Base-by-base conservation (phyloP, 179 eudicot species). In the Spinacia oleracea region DNA sequence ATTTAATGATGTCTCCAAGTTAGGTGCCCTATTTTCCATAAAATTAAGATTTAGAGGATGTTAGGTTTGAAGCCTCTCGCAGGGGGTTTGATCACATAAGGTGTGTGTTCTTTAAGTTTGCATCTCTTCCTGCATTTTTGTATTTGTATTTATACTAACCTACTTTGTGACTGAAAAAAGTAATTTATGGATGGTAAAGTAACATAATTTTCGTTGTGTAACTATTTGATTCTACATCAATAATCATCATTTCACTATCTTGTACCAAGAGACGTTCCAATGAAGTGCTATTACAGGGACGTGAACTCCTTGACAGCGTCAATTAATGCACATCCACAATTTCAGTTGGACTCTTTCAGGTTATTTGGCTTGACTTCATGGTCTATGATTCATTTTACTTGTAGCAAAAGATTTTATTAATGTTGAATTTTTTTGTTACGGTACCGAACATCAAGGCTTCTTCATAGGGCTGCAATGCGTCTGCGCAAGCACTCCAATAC, bases 361-460 rank as follows among this genome's bases (percentile, higher is more conserved):
- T 98, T 95, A 83, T 63, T 62, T 72, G 25, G 23, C 12, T 68
- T 73, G 21, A 16, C 35, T 9, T 43, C 2, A 14, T 67, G 75
- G 69, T 21, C 48, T 79, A 20, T 67, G 45, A 46, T 65, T 46
- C 18, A 21, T 59, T 29, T 7, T 78, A 25, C 60, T 53, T 38
- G 40, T 38, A 21, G 35, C 15, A 80, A 20, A 23, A 50, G 32
- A 42, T 64, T 71, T 55, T 76, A 40, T 68, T 50, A 9, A 50
- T 70, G 0, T 31, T 16, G 42, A 35, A 7, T 42, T 65, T 38
- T 5, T 53, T 20, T 53, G n/a, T 63, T 86, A 81, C 94, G 93
- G 98, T 91, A 93, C 72, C 98, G 98, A 75, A 95, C 98, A 31
- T 95, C 98, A n/a, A 86, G 98, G 75, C 90, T 95, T 87, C 98